phyloP scores from a whole-genome alignment of 331 rosid species.

The Rosa hybrid region DNA sequence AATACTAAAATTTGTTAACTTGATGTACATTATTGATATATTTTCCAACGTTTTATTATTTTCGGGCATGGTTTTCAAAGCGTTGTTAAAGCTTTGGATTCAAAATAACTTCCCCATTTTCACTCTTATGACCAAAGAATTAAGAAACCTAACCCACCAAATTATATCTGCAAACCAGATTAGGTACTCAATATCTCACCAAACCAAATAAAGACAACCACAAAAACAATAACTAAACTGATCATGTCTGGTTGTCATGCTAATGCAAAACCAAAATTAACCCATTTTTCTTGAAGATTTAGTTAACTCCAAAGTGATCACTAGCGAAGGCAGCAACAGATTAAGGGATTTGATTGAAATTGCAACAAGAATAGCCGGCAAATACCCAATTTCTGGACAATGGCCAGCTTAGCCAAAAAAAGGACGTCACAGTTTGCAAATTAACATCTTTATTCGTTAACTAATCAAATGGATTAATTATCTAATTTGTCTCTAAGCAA shows the following conservation, averaged over 20 bases:
- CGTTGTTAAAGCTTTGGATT: not conserved
- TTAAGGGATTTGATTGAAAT: not conserved
- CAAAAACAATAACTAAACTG: not conserved
- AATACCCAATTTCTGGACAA: constrained; percentile 11
- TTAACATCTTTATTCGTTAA: not conserved
- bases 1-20: not conserved
- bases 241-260: not conserved
- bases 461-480: not conserved
- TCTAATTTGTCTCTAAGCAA: constrained; percentile 10
- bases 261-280: constrained; percentile 1
- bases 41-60: not conserved
- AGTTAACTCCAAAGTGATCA: constrained; percentile 4
- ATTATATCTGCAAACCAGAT: constrained; percentile 7
- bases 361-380: constrained; percentile 27
- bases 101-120: not conserved
- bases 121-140: not conserved
- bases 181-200: constrained; percentile 21
- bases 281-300: constrained; percentile 11
- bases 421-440: not conserved
- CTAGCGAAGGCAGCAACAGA: not conserved
- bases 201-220: constrained; percentile 13
- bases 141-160: constrained; percentile 16
- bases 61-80: not conserved
- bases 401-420: not conserved
- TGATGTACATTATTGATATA: not conserved